Evolutionary conservation across 2,329 filamentous ascomycete genomes (phyloP), one percentile per base, ranked within the genome.

Genomic region (Dactylellina parvicollis): DNA sequence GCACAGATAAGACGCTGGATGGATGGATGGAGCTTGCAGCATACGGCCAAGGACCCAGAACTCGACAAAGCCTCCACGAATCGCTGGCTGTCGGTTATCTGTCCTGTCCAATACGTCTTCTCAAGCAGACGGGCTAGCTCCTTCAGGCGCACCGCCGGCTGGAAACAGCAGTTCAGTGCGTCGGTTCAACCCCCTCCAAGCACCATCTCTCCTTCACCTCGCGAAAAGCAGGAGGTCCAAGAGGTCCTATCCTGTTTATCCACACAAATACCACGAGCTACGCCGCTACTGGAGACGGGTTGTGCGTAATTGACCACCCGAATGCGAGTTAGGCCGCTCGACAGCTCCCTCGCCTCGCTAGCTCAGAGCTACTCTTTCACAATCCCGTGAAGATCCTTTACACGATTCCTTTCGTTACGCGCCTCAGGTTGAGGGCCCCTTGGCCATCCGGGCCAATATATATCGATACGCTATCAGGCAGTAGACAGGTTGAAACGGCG

Each of bases 31-130:
- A 47, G 42, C 55, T 60, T 36, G 32, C 54, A 59, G 40, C 38
- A 32, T 16, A 46, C 22, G 61, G 50, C 61, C 56, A 66, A 50
- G 50, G 61, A 56, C 56, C 61, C 61, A 66, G 61, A 55, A 55
- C 61, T 40, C 50, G 50, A 55, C 32, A 47, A 54, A 55, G 60
- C 60, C 40, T 56, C 55, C 46, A 62, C 56, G 65, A 70, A 62
- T 71, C 56, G 65, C 56, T 56, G 66, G 50, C 40, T 57, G 66
- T 71, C 66, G 66, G 56, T 62, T 71, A 71, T 71, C 66, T 71
- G 66, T 56, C 66, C 66, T 62, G 56, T 62, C 56, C 56, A 40
- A 22, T 42, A 62, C 47, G 30, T 61, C 65, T 55, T 46, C 56
- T 22, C 49, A 61, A 28, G 22, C 26, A 24, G 18, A 8, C 9